These are phyloP conservation scores for Arthroderma sp. DNA, from an alignment of 2,329 filamentous ascomycete species.

Conservation along the genomic window DNA sequence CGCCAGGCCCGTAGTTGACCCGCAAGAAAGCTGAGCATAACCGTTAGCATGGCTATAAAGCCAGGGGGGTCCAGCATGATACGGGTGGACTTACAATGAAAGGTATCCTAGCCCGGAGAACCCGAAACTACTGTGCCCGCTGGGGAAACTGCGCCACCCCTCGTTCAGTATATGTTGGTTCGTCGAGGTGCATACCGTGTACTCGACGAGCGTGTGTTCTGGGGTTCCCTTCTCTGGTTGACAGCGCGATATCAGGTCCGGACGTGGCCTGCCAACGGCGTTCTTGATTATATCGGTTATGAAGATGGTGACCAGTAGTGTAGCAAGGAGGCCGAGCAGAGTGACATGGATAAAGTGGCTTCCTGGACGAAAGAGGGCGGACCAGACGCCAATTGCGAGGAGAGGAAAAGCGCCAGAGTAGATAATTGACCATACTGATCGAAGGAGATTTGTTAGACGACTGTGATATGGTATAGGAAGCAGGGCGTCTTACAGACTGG, in stretches of 20 bases:
- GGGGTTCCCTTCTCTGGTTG: slow-evolving; percentile 53
- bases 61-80: neutral
- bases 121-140: slow-evolving; percentile 50
- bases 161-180: slow-evolving; percentile 48
- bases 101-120: slow-evolving; percentile 52
- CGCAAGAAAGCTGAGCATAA: slow-evolving; percentile 31
- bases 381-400: slow-evolving; percentile 52
- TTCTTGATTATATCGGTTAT: slow-evolving; percentile 90
- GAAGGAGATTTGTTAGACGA: neutral
- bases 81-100: slow-evolving; percentile 28
- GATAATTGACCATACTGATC: slow-evolving; percentile 49
- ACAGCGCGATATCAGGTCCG: slow-evolving; percentile 81
- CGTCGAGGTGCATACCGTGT: slow-evolving; percentile 38
- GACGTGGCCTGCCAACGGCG: slow-evolving; percentile 66
- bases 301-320: slow-evolving; percentile 64
- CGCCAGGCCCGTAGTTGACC: slow-evolving; percentile 48
- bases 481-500: slow-evolving; percentile 49
- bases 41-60: neutral
- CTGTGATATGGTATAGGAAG: neutral
- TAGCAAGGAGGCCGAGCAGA: slow-evolving; percentile 66
- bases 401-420: slow-evolving; percentile 67
- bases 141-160: slow-evolving; percentile 54
- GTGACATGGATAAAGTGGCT: slow-evolving; percentile 76
- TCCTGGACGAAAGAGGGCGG: slow-evolving; percentile 49
- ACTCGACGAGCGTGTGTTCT: slow-evolving; percentile 40